Conservation (phyloP, 1,139 yeast species). For the Debaryomycetaceae sp. region DNA sequence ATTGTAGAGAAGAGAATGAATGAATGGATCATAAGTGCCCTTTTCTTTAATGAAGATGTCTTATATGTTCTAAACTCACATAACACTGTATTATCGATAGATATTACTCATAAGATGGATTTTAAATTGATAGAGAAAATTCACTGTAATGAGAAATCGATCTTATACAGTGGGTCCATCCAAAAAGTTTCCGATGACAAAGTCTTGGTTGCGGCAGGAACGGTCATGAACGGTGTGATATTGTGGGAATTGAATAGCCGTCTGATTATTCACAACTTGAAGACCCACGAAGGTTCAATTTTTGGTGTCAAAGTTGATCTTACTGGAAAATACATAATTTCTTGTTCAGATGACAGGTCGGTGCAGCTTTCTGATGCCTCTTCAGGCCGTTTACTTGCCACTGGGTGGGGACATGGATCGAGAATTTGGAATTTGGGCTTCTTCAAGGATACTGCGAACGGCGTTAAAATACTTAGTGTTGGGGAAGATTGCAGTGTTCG, state of each 20-base stretch:
- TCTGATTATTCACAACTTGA: constrained; percentile 51
- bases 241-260: constrained; percentile 63
- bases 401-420: constrained; percentile 97
- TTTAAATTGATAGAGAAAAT: constrained; percentile 34
- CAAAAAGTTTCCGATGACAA: constrained; percentile 39
- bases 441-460: constrained; percentile 27
- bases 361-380: constrained; percentile 68
- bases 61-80: constrained; percentile 73
- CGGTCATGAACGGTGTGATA: constrained; percentile 85
- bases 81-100: constrained; percentile 58
- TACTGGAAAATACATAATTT: constrained; percentile 54
- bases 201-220: constrained; percentile 76
- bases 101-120: constrained; percentile 17
- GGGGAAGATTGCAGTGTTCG: constrained; percentile 93
- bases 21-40: constrained; percentile 76
- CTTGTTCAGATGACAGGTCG: constrained; percentile 94
- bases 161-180: constrained; percentile 82
- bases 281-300: constrained; percentile 86
- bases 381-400: constrained; percentile 57
- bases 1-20: constrained; percentile 48
- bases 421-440: constrained; percentile 85
- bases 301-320: constrained; percentile 71
- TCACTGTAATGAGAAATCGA: constrained; percentile 70
- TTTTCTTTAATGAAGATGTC: constrained; percentile 37
- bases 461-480: constrained; percentile 53